Evolutionary conservation across 2,329 filamentous ascomycete species (phyloP), one percentile per base, ranked within the genome.

Genomic region (Ophiostoma piceae): DNA sequence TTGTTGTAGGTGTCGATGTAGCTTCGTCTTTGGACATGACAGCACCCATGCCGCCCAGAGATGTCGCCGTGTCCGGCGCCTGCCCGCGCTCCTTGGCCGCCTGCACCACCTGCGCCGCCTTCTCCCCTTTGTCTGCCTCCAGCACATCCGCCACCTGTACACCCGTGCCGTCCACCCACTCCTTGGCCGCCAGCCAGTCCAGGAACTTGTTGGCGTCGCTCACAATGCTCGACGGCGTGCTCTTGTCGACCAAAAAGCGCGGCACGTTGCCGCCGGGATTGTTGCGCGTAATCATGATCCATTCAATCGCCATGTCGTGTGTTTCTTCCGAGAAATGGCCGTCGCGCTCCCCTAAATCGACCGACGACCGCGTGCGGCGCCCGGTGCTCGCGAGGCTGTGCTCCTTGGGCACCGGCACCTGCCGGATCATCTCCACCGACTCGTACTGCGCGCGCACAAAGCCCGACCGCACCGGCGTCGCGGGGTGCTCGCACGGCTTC

Each of bases 211-310:
- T 85, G 0, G 92, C 90, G 77, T 96, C 93, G 60, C 84, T 84
- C 35, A 92, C 85, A 74, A 97, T 95, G 47, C 91, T 91, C 12
- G 85, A 87, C 0, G 93, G 93, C 0, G 93, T 96, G 39, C 91
- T 92, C 76, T 92, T 88, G 75, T 96, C 93, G n/a, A 96, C 92
- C 84, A 97, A 89, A 79, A 95, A 96, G 16, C 91, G 86, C 0
- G 93, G 93, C 22, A 97, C 93, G 71, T 88, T 94, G 68, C 93
- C 93, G 12, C 93, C 93, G 2, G 93, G 92, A 75, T 97, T 92
- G 77, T 91, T 94, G 67, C 93, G 85, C 1, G 92, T 96, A 22
- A 96, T 87, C 93, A 97, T 97, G 72, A 95, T 86, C 93, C 93
- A 97, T 78, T 97, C 93, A 1, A 97, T 77, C 35, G 82, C 79